Percentiles rank a stretch among this genome's conserved stretches.
phyloP scores from a whole-genome alignment of 352 stramenopile genomes.

The Pythium myriotylum region DNA sequence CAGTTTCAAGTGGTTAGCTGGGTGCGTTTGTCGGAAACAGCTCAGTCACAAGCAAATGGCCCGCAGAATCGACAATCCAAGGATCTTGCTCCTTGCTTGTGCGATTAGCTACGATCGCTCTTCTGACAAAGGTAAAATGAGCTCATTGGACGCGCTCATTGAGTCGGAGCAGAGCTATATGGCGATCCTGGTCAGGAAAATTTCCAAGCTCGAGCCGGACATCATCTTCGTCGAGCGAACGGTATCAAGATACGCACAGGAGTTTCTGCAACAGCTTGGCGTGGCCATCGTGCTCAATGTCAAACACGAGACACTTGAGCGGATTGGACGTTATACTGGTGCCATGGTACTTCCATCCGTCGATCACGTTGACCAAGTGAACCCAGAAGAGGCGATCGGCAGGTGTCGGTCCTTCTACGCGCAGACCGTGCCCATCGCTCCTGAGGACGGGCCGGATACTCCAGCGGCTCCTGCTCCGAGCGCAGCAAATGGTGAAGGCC shows the following conservation, averaged over 20 bases:
- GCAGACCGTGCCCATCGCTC: conserved; percentile 53
- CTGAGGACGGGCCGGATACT: conserved; percentile 27
- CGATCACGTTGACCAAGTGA: conserved; percentile 87
- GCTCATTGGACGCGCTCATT: conserved; percentile 94
- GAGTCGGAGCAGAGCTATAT: conserved; percentile 98
- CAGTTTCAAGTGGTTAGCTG: conserved; percentile 94
- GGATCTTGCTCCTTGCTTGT: conserved; percentile 96
- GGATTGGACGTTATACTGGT: conserved; percentile 93
- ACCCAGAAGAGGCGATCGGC: conserved; percentile 56
- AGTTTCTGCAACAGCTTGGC: conserved; percentile 89
- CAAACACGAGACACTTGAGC: conserved; percentile 89
- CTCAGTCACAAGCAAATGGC: conserved; percentile 97
- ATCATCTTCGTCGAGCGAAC: conserved; percentile 94
- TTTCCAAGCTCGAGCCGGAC: conserved; percentile 94
- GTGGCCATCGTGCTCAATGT: conserved; percentile 96
- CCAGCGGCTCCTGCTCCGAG: conserved; percentile 7
- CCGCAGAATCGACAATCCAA: conserved; percentile 90
- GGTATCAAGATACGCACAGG: conserved; percentile 91
- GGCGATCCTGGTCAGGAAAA: conserved; percentile 96
- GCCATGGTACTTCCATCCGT: conserved; percentile 92
- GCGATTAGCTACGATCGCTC: conserved; percentile 97
- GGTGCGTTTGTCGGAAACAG: conserved; percentile 96
- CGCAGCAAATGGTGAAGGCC: neutral
- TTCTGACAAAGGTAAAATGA: conserved; percentile 82
- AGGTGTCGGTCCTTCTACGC: conserved; percentile 71